Evolutionary conservation across 2,329 filamentous ascomycete genomes (phyloP), one percentile per base, ranked within the genome.

Genomic region (Talaromyces sp.): DNA sequence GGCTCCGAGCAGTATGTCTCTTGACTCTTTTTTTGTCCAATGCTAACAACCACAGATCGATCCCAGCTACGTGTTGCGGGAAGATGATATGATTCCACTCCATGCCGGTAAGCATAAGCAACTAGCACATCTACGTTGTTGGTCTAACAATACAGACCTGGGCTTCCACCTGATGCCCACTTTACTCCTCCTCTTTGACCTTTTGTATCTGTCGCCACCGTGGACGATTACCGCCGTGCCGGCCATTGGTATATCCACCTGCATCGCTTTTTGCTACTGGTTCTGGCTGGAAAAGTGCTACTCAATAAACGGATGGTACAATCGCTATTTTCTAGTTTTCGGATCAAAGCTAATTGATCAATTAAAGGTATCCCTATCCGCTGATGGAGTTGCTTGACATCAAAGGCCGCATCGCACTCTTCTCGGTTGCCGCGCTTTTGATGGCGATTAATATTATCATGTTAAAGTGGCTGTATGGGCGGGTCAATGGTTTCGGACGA

Each of bases 351-450:
- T 73, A 66, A 56, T 46, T 11, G 2, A 21, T 21, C 1, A 60
- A 49, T n/a, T n/a, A 43, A 19, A 89, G 87, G 80, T 96, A 96
- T 67, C 91, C 92, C 0, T 96, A 97, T 73, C 92, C 93, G 1
- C 82, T 96, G 27, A 93, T 97, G 64, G 86, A 81, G 9, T 71
- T 89, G 51, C 77, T 96, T 49, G 82, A 80, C 55, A 89, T 86
- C 0, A 71, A 78, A 55, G 87, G 91, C 69, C 84, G 93, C 21
- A 77, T 86, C 9, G 75, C 84, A 0, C 78, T 96, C 10, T 96
- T 96, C 66, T 81, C 80, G 0, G 77, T 84, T 19, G 89, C 89
- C 49, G 91, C 90, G 0, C 69, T 82, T 1, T 74, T 90, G 17
- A 93, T 96, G 85, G 87, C 89, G 2, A 72, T 80, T 3, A 91